phyloP scores from a whole-genome alignment of 2,329 filamentous ascomycete genomes.

The Penicillium thymicola region DNA sequence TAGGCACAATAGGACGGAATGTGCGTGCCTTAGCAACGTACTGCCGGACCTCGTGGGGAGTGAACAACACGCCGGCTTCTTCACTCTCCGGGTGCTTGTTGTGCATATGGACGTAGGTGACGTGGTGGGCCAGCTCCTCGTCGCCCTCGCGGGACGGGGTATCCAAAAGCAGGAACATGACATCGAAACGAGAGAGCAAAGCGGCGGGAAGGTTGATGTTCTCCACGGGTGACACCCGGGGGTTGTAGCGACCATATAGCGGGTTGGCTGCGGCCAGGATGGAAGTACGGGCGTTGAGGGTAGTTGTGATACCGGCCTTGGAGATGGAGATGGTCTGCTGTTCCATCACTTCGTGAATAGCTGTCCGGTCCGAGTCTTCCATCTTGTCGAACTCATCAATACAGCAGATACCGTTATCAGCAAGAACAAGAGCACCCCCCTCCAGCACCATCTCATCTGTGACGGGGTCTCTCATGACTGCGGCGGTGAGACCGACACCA shows the following conservation, averaged over 20 bases:
- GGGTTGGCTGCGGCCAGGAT: constrained; percentile 96
- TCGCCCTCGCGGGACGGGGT: constrained; percentile 86
- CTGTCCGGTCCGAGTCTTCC: constrained; percentile 73
- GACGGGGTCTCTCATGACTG: constrained; percentile 76
- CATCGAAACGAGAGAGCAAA: constrained; percentile 91
- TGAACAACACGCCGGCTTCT: constrained; percentile 70
- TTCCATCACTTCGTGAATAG: constrained; percentile 85
- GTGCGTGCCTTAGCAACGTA: constrained; percentile 92
- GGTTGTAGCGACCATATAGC: constrained; percentile 96
- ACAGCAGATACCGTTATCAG: constrained; percentile 78
- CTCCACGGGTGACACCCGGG: constrained; percentile 91
- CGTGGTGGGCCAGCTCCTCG: constrained; percentile 90
- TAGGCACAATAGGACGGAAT: constrained; percentile 82
- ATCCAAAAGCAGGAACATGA: constrained; percentile 95
- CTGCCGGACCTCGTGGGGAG: constrained; percentile 87
- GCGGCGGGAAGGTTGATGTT: constrained; percentile 99
- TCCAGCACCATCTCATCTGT: constrained; percentile 77
- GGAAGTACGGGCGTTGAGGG: constrained; percentile 90
- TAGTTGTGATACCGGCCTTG: constrained; percentile 93
- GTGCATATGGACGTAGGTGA: constrained; percentile 96
- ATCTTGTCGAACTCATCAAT: constrained; percentile 87
- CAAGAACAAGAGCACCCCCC: constrained; percentile 73
- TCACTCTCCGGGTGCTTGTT: constrained; percentile 82
- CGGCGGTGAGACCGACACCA: constrained; percentile 76
- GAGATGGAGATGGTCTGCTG: constrained; percentile 82